Base-by-base conservation (phyloP, 352 stramenopile species). In the Pilasporangium apinafurcum region DNA sequence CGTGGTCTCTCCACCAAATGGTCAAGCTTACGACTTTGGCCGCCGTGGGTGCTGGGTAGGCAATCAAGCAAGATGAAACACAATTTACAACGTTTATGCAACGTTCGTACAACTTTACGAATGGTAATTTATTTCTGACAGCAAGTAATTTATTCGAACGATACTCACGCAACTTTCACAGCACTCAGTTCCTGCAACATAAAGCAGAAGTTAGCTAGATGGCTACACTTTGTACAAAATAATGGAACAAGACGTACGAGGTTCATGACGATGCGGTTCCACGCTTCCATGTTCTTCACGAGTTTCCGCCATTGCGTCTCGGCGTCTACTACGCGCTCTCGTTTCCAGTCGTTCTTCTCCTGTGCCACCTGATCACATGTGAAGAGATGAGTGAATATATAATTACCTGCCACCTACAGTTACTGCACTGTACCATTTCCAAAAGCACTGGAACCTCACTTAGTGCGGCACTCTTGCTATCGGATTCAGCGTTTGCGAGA, bases 181-280 rank as follows among this genome's bases (percentile, higher is more conserved):
- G 21, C 25, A 14, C 16, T 42, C 36, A 42, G 29, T 42, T 42
- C 36, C 36, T 42, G 36, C 16, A 13, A 26, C 18, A 3, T 7
- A 2, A 22, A 22, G 29, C 36, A 27, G 36, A 27, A 22, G 5
- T 7, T 18, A 46, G 7, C 5, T 9, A 42, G 14, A 26, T 7
- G 26, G 1, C 3, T 40, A 8, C 40, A 40, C 13, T 18, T 26
- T 12, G 14, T 14, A 22, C 8, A 4, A 43, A 12, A 6, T 47
- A 26, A 1, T 8, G 4, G 14, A 8, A 45, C 14, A 25, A 36
- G 7, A 49, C 48, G 34, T 53, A 88, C 80, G 56, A 92, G 51
- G 43, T 84, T 90, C 59, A 84, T 76, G 32, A 92, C 59, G 44
- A 92, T 89, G 55, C 80, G 77, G 55, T 87, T 90, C 81, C 81